phyloP scores from a whole-genome alignment of 768 basidiomycete species.

The Clitopilus hobsonii region DNA sequence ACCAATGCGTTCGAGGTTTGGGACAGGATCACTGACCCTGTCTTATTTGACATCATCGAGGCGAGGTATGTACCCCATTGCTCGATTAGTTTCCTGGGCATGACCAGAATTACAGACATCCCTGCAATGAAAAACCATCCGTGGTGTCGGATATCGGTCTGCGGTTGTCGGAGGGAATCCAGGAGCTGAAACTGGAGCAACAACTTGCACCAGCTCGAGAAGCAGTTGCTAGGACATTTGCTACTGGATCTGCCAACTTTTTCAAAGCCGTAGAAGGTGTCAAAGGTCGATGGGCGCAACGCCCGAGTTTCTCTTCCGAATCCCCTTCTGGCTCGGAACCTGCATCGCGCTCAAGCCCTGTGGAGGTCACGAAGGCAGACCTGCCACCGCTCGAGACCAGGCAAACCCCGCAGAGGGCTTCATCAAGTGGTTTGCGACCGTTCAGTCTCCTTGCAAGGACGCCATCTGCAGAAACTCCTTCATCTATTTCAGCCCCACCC shows the following conservation, averaged over 20 bases:
- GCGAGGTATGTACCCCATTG: slow-evolving; percentile 55
- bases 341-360: slow-evolving; percentile 1
- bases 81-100: background rate
- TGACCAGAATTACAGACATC: slow-evolving; percentile 72
- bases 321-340: background rate
- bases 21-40: slow-evolving; percentile 86
- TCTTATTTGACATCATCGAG: slow-evolving; percentile 94
- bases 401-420: background rate
- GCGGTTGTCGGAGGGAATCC: slow-evolving; percentile 88
- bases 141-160: slow-evolving; percentile 90
- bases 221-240: slow-evolving; percentile 75
- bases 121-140: slow-evolving; percentile 87
- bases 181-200: slow-evolving; percentile 89
- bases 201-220: slow-evolving; percentile 92
- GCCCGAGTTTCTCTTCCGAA: slow-evolving; percentile 25
- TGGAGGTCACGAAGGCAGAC: background rate
- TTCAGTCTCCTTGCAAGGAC: background rate
- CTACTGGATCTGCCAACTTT: slow-evolving; percentile 70
- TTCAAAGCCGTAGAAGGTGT: slow-evolving; percentile 92
- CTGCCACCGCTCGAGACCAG: background rate
- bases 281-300: slow-evolving; percentile 57
- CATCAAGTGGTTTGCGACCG: background rate
- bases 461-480: background rate
- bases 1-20: slow-evolving; percentile 89
- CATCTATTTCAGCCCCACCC: background rate